Conservation (phyloP, 2,329 filamentous ascomycete species). For the Monascus ruber region DNA sequence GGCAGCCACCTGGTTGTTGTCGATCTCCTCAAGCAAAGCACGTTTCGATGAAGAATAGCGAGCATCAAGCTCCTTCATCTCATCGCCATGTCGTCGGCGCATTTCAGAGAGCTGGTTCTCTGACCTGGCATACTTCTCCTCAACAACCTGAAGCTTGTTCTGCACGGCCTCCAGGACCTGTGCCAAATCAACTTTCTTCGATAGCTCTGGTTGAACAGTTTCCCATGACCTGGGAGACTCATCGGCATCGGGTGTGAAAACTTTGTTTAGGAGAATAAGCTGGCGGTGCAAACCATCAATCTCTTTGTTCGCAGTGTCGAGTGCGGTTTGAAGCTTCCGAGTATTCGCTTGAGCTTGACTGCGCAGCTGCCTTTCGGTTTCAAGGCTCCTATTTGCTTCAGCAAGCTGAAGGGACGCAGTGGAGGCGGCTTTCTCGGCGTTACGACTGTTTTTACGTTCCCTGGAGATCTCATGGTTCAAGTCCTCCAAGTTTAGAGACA, state of each 20-base stretch:
- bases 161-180: constrained; percentile 82
- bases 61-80: constrained; percentile 53
- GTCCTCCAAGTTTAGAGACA: constrained; percentile 79
- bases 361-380: constrained; percentile 78
- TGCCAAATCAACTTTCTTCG: constrained; percentile 60
- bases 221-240: constrained; percentile 58
- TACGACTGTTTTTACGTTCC: constrained; percentile 80
- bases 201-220: constrained; percentile 57
- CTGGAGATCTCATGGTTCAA: constrained; percentile 82
- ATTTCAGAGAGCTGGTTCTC: constrained; percentile 73
- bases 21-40: constrained; percentile 74
- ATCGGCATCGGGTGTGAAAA: constrained; percentile 66
- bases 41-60: constrained; percentile 55
- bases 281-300: constrained; percentile 69
- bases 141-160: constrained; percentile 72
- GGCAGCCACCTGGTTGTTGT: constrained; percentile 63
- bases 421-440: constrained; percentile 79
- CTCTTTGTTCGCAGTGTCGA: constrained; percentile 73
- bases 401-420: constrained; percentile 71
- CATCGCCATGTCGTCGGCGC: constrained; percentile 61
- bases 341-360: constrained; percentile 77
- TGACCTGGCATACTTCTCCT: constrained; percentile 67
- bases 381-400: constrained; percentile 78
- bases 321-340: constrained; percentile 63
- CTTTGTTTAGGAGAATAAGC: constrained; percentile 69